These are phyloP conservation scores for Clarireedia sp. DNA, from an alignment of 2,329 filamentous ascomycete species.

Conservation along the genomic window DNA sequence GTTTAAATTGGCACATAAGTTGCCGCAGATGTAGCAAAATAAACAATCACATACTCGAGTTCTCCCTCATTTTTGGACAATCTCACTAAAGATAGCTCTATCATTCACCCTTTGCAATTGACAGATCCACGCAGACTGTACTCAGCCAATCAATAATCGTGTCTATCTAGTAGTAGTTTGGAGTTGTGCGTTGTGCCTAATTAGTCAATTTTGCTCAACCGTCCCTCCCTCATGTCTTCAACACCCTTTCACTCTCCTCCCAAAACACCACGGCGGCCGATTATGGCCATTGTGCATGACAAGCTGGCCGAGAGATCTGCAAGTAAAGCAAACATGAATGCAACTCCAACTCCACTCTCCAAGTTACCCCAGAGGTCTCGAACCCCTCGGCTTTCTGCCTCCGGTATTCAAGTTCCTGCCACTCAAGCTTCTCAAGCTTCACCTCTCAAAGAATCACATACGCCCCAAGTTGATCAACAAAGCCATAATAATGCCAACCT, in stretches of 20 bases:
- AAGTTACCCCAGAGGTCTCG: slow-evolving; percentile 8
- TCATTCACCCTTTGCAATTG: too few species aligned
- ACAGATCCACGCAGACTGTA: too few species aligned
- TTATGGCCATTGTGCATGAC: slow-evolving; percentile 13
- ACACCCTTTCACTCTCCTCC: background rate
- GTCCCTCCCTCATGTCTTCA: slow-evolving; percentile 13
- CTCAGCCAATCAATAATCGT: too few species aligned
- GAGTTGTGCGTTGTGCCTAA: too few species aligned
- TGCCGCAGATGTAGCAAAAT: too few species aligned
- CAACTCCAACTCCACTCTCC: slow-evolving; percentile 1
- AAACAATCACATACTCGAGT: too few species aligned
- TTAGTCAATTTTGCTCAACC: background rate
- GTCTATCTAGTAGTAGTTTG: too few species aligned
- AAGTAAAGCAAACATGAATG: background rate
- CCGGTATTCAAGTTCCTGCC: slow-evolving; percentile 2
- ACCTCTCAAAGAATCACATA: slow-evolving; percentile 2
- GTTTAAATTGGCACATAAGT: too few species aligned
- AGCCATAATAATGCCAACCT: background rate
- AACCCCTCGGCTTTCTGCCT: background rate
- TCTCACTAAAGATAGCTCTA: too few species aligned
- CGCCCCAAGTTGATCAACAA: background rate
- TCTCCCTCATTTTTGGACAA: too few species aligned
- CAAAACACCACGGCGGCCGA: slow-evolving; percentile 11
- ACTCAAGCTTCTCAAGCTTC: slow-evolving; percentile 2
- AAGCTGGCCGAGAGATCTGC: slow-evolving; percentile 8